A percentile compares a stretch with the other conserved stretches of the same genome.
Conservation (phyloP, 108 stramenopile species). For the Epipyxis sp. region DNA sequence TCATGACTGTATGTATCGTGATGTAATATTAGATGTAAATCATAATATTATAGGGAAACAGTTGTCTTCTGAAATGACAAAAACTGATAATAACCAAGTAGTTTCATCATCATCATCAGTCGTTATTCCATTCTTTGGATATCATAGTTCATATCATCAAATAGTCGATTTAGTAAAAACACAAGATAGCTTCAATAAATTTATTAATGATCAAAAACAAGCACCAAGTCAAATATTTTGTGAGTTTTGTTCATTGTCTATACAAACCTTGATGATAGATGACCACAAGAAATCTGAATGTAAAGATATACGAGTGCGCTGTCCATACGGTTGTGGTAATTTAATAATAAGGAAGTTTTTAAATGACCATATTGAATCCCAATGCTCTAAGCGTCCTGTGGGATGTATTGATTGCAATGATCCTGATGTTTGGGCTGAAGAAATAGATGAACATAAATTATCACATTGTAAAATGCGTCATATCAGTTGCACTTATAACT, state of each 20-base stretch:
- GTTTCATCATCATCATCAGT: neutral
- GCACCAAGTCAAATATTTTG: neutral
- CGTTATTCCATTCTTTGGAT: no score
- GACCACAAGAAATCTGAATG: slow-evolving; percentile 1
- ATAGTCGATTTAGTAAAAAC: no score
- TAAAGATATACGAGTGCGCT: neutral
- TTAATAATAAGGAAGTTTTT: neutral
- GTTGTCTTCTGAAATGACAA: no score
- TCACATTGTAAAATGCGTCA: neutral
- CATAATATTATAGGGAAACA: no score
- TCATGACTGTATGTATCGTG: neutral
- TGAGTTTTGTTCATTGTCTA: neutral
- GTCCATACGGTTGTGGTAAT: slow-evolving; percentile 6
- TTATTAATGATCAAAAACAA: neutral
- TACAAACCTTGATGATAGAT: neutral
- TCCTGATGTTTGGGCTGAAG: slow-evolving; percentile 28
- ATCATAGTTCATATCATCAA: no score
- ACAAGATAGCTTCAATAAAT: neutral
- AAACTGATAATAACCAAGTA: neutral
- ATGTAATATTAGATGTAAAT: neutral
- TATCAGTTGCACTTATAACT: neutral
- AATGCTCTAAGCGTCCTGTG: slow-evolving; percentile 15
- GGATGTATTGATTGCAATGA: neutral
- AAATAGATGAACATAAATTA: neutral
- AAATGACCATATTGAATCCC: neutral